Conservation (phyloP, 352 stramenopile species). For the Peronosclerospora sorghi region DNA sequence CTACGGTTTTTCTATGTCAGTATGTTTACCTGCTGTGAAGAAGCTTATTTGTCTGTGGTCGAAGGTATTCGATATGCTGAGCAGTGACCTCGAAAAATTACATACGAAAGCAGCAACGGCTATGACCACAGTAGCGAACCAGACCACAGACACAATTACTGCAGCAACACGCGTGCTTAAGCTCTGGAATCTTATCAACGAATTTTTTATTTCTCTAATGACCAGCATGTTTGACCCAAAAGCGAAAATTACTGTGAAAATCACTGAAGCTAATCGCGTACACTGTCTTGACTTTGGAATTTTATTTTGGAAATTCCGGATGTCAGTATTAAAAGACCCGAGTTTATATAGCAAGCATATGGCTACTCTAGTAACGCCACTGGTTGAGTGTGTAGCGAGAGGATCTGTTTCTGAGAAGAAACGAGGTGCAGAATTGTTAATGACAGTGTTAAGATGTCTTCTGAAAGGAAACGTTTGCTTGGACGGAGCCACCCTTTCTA, state of each 20-base stretch:
- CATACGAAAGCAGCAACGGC: slow-evolving; percentile 22
- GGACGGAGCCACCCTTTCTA: slow-evolving; percentile 31
- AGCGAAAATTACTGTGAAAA: slow-evolving; percentile 4
- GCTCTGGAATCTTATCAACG: slow-evolving; percentile 55
- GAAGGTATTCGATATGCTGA: slow-evolving; percentile 58
- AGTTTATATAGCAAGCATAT: slow-evolving; percentile 44
- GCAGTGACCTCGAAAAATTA: slow-evolving; percentile 17
- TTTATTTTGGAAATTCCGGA: slow-evolving; percentile 67
- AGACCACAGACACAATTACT: slow-evolving; percentile 18
- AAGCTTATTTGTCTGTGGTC: slow-evolving; percentile 71
- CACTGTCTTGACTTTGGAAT: slow-evolving; percentile 66
- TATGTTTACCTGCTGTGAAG: slow-evolving; percentile 52
- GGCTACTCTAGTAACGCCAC: slow-evolving; percentile 30
- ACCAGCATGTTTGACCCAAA: slow-evolving; percentile 31
- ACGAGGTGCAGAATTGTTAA: slow-evolving; percentile 54
- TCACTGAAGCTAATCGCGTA: slow-evolving; percentile 43
- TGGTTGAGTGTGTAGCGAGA: slow-evolving; percentile 47
- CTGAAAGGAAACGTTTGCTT: slow-evolving; percentile 37
- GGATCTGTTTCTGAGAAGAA: slow-evolving; percentile 41
- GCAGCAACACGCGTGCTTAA: slow-evolving; percentile 40
- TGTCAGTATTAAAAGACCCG: slow-evolving; percentile 34
- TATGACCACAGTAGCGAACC: slow-evolving; percentile 16
- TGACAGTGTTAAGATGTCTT: slow-evolving; percentile 46
- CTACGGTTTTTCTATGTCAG: slow-evolving; percentile 39
- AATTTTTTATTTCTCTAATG: slow-evolving; percentile 54